Evolutionary conservation across 306 rosid species (phyloP).

Genomic region (Prosopis cineraria): DNA sequence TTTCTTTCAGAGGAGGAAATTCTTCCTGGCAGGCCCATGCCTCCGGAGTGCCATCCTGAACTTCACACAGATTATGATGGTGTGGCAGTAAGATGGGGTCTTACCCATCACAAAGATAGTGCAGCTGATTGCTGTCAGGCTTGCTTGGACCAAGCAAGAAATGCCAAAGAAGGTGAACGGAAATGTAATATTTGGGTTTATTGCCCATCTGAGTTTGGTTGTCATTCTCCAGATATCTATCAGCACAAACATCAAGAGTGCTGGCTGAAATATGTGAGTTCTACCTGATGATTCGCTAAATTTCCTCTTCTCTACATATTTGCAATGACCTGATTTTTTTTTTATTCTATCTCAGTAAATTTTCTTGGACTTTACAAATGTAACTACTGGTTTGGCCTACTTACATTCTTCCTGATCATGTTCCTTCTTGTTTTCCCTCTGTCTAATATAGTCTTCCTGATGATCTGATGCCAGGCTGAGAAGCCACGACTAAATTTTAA

Average conservation of each 20-base stretch:
- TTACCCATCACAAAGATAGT: conserved; percentile 87
- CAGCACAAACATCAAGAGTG: conserved; percentile 84
- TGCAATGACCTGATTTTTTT: conserved; percentile 18
- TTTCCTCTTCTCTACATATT: conserved; percentile 1
- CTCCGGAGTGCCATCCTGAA: conserved; percentile 69
- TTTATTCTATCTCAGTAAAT: neutral
- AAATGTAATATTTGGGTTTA: conserved; percentile 97
- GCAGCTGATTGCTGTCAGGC: conserved; percentile 98
- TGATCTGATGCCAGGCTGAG: conserved; percentile 65
- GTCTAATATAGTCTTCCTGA: conserved; percentile 32
- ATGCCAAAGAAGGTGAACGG: conserved; percentile 66
- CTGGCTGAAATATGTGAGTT: conserved; percentile 93
- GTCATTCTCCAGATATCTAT: conserved; percentile 90
- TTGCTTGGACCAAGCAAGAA: conserved; percentile 82
- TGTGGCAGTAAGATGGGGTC: conserved; percentile 95
- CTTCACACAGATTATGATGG: conserved; percentile 91
- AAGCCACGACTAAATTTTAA: conserved; percentile 70
- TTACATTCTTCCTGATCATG: conserved; percentile 5
- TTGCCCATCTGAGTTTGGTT: conserved; percentile 84
- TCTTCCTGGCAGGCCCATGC: conserved; percentile 81
- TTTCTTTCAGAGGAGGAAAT: conserved; percentile 64
- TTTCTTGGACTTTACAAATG: neutral
- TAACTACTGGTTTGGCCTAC: conserved; percentile 26
- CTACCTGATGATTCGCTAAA: conserved; percentile 8
- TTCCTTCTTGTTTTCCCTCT: neutral